These are phyloP conservation scores for Oryza punctata DNA, from an alignment of 176 grass and related monocot species.

Conservation along the genomic window DNA sequence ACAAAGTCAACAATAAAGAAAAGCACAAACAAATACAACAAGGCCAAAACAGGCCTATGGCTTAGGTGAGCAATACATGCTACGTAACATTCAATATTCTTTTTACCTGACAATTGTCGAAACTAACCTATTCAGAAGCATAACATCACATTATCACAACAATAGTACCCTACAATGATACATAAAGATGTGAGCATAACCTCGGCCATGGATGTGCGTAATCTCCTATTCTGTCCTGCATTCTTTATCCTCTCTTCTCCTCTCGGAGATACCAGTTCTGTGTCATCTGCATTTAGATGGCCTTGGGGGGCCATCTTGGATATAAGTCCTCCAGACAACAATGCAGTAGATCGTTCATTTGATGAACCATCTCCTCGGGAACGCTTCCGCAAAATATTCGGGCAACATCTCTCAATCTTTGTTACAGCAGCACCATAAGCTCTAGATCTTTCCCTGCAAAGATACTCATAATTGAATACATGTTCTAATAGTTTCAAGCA, in stretches of 20 bases:
- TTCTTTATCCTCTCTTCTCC: conserved; percentile 69
- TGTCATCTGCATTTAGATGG: conserved; percentile 60
- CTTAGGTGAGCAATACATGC: conserved; percentile 14
- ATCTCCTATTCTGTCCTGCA: conserved; percentile 62
- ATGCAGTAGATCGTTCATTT: conserved; percentile 50
- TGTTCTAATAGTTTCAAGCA: conserved; percentile 12
- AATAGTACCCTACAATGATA: conserved; percentile 24
- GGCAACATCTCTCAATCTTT: conserved; percentile 60
- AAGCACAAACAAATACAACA: neutral
- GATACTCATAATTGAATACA: conserved; percentile 26
- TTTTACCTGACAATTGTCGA: conserved; percentile 2
- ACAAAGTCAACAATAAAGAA: neutral
- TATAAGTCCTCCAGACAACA: conserved; percentile 48
- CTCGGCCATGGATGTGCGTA: conserved; percentile 65
- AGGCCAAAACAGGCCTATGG: conserved; percentile 21
- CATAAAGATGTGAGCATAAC: conserved; percentile 40
- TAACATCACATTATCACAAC: neutral
- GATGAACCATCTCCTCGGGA: conserved; percentile 64
- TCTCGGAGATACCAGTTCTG: conserved; percentile 66
- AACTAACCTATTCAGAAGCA: conserved; percentile 17
- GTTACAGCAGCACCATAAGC: conserved; percentile 52
- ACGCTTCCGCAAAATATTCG: conserved; percentile 61
- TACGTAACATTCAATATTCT: neutral
- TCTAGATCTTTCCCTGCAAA: conserved; percentile 57
- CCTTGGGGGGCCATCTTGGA: conserved; percentile 50